Evolutionary conservation across 2,329 filamentous ascomycete species (phyloP), one percentile per base, ranked within the genome.

Genomic region (Lecanosticta acicola): DNA sequence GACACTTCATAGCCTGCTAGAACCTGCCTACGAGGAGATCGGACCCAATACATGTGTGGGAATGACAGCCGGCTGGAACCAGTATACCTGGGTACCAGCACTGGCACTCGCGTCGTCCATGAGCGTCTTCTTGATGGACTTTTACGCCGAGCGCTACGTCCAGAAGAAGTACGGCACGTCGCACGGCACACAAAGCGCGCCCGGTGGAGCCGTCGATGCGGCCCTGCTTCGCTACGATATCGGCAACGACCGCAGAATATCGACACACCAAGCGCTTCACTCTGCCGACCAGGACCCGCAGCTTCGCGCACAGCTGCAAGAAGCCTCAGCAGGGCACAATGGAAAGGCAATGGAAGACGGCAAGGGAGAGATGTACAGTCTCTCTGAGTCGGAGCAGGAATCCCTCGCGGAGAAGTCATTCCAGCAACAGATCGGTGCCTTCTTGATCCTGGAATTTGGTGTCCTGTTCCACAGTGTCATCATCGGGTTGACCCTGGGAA

Each of bases 381-480:
- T 51, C n/a, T 38, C 44, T 16, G 52, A 55, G 45, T 56, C 58
- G 18, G 49, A 58, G 11, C 33, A 37, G 13, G 46, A 59, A 2
- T 32, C 41, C 4, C 29, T 53, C 10, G 45, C 46, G 13, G 53
- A 61, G 11, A 44, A 44, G 4, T 53, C 71, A 32, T 86, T 91
- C 59, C 76, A 81, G 17, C 81, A 85, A 2, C 89, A 95, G 66
- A 79, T 96, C 62, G 88, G 87, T 1, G 84, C 83, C 39, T 81
- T 96, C 61, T 87, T 94, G 69, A 91, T 96, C 60, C 85, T 97
- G 56, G 91, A 97, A 60, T 96, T 96, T 57, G 91, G 91, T 50
- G 86, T 97, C 61, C 82, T 97, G 46, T 62, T 62, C 52, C 52
- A 55, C 48, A 46, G 40, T 19, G 50, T 53, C 43, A 55, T 57